Percentiles rank a stretch among this genome's conserved stretches.
Conservation (phyloP, 139 green algal genomes). For the Tetradesmus obliquus region DNA sequence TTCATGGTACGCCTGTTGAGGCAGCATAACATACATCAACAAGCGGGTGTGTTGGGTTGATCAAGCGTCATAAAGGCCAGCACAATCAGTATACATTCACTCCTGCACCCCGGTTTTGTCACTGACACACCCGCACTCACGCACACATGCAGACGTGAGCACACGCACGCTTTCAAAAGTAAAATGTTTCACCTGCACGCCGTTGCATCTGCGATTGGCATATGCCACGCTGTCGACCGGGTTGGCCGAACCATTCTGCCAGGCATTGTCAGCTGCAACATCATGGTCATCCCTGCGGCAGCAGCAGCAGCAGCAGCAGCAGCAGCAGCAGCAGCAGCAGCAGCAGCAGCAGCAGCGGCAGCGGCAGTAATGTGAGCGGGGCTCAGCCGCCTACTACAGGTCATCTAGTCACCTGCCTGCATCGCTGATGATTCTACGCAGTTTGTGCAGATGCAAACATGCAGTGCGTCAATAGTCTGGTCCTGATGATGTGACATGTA, state of each 20-base stretch:
- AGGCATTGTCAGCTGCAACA: conserved; percentile 32
- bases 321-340: not conserved
- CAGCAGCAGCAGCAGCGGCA: not conserved
- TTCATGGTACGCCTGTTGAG: conserved; percentile 11
- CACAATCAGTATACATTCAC: not conserved
- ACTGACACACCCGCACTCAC: not conserved
- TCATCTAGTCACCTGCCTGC: not conserved
- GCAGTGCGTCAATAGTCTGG: not conserved
- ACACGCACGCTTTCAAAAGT: not conserved
- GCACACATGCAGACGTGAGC: not conserved
- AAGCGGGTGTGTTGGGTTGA: too few species aligned
- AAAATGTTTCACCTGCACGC: not conserved
- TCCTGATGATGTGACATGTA: not conserved
- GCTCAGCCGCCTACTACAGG: not conserved
- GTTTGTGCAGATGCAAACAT: not conserved
- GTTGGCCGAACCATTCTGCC: conserved; percentile 31
- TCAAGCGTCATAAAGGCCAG: too few species aligned
- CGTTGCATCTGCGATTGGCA: conserved; percentile 3
- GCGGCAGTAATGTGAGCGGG: too few species aligned
- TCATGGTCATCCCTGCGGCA: conserved; percentile 29
- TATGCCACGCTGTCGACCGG: conserved; percentile 1
- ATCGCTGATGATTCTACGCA: not conserved
- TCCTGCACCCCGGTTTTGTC: not conserved
- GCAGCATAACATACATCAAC: not conserved
- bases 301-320: not conserved